phyloP scores from a whole-genome alignment of 306 rosid genomes.

The Pueraria montana region DNA sequence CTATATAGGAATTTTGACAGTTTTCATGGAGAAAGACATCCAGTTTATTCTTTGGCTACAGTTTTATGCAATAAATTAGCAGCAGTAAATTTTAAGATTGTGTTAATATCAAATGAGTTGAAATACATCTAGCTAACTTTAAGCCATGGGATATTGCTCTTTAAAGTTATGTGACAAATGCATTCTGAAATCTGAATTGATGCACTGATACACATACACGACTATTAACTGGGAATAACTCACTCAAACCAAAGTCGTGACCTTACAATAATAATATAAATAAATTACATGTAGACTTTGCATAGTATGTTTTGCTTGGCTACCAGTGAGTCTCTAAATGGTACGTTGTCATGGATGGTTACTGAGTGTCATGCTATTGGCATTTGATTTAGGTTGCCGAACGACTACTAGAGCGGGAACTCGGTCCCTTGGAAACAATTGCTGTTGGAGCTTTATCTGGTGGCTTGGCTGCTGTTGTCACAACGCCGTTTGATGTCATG shows the following conservation, averaged over 20 bases:
- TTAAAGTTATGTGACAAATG: neutral
- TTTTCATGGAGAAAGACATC: neutral
- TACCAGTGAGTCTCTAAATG: neutral
- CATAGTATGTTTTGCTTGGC: neutral
- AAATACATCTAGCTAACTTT: neutral
- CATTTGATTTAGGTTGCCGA: conserved; percentile 70
- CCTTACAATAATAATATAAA: neutral
- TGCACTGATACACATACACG: neutral
- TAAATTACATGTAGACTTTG: neutral
- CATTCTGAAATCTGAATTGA: neutral
- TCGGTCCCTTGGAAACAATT: conserved; percentile 97
- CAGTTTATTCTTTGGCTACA: neutral
- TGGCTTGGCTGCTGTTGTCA: conserved; percentile 93
- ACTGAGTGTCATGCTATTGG: conserved; percentile 3
- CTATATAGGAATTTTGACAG: neutral
- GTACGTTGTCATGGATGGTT: neutral
- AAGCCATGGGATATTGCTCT: neutral
- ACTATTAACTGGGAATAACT: neutral
- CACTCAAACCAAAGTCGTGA: neutral
- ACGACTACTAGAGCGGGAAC: conserved; percentile 76
- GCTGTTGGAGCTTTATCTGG: conserved; percentile 97
- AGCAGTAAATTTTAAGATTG: conserved; percentile 3
- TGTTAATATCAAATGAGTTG: neutral
- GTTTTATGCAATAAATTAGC: neutral
- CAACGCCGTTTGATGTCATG: conserved; percentile 99